Evolutionary conservation across 2,329 filamentous ascomycete species (phyloP), one percentile per base, ranked within the genome.

Genomic region (Xylogone sp.): DNA sequence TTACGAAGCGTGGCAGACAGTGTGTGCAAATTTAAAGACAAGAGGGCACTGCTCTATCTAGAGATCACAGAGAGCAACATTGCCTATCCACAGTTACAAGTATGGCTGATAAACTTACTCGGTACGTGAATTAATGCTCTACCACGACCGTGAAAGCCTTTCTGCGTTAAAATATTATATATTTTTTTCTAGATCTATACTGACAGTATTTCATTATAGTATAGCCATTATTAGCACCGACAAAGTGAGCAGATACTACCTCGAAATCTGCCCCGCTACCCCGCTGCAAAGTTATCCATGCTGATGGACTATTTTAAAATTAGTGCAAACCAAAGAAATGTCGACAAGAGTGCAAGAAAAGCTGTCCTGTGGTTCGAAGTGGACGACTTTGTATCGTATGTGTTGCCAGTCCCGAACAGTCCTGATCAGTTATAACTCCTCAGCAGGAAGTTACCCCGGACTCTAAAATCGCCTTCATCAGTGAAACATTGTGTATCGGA

Each of bases 161-260:
- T 7, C 34, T 16, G n/a, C 34, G n/a, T 39, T 39, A 5, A 7
- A 13, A 39, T 4, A 39, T 4, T 39, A 13, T 39, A 18, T 18
- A n/a, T 39, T 16, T 18, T 5, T 16, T 39, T 4, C n/a, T 39
- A 5, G 34, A 18, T 16, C 13, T 16, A 13, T 9, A 16, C 27
- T 47, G 46, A 22, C 12, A 43, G 31, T 19, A 16, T 39, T 18
- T 13, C 4, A 43, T 24, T 62, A 45, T 68, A 95, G 94, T 88
- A 92, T 99, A 77, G 94, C 94, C 67, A 99, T 99, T 77, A 90
- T 99, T 79, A 97, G 93, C 75, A 88, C 83, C 71, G 94, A 99
- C 86, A 97, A 99, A 86, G 90, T 94, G 70, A 66, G 75, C 55
- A 61, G 65, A 67, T 68, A 58, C 45, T 65, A 47, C 56, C 48